Percentiles rank a stretch among this genome's conserved stretches.
phyloP scores from a whole-genome alignment of 768 basidiomycete genomes.

The Russula dissimulans region DNA sequence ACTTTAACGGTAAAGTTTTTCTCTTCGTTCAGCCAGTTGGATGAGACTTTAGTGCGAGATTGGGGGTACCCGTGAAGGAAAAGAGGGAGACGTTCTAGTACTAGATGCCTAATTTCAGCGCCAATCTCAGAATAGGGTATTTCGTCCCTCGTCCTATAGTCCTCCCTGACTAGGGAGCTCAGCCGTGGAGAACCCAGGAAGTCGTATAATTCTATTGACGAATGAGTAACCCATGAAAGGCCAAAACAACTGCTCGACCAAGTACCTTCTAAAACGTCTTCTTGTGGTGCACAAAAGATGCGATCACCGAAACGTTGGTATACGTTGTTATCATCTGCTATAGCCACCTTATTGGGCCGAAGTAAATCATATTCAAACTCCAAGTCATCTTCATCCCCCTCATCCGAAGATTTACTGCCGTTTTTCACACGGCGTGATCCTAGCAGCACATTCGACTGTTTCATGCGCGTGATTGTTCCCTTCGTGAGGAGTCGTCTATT shows the following conservation, averaged over 20 bases:
- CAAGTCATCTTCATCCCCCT: conserved; percentile 65
- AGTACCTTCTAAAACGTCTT: conserved; percentile 80
- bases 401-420: conserved; percentile 26
- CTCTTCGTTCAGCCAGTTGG: conserved; percentile 53
- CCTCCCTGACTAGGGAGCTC: conserved; percentile 65
- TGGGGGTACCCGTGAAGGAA: conserved; percentile 87
- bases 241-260: background rate
- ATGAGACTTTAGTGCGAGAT: conserved; percentile 48
- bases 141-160: conserved; percentile 54
- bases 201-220: conserved; percentile 55
- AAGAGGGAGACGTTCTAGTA: conserved; percentile 78
- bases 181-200: conserved; percentile 68
- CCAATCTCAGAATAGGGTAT: conserved; percentile 39
- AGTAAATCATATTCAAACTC: conserved; percentile 66
- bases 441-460: conserved; percentile 58
- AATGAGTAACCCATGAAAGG: background rate
- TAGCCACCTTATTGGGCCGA: conserved; percentile 57
- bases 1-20: conserved; percentile 63
- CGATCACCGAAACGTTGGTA: conserved; percentile 71
- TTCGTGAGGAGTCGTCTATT: conserved; percentile 46
- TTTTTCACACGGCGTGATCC: conserved; percentile 53
- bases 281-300: conserved; percentile 75
- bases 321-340: conserved; percentile 80
- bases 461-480: conserved; percentile 55
- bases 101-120: conserved; percentile 45